Evolutionary conservation across 1,284 basidiomycete species (phyloP), one percentile per base, ranked within the genome.

Genomic region (Wallemia mellicola): DNA sequence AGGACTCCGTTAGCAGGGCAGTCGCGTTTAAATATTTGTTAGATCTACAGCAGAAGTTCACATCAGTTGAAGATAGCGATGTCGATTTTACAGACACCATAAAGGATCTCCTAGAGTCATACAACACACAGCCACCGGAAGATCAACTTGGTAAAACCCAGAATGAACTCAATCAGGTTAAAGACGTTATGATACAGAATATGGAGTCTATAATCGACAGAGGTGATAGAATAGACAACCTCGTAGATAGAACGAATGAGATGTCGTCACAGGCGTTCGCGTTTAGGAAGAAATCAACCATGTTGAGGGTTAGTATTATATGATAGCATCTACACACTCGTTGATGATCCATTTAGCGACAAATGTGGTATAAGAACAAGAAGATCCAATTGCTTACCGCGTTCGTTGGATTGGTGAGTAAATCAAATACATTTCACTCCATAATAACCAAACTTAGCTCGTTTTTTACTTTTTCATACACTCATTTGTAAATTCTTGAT

Each of bases 211-310:
- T 98, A 64, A 76, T 99, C 38, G 83, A 79, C 61, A 76, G 94
- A 48, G 94, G 92, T 7, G 94, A 99, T 70, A 77, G 92, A 60
- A 88, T 99, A 66, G 92, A 96, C 68, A 75, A 96, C 24, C 76
- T 99, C 54, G 84, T 98, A 55, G 88, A 96, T 74, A 91, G 96
- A 76, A 98, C 92, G 28, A 91, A 96, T 68, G 84, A 79, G 61
- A 87, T 96, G 77, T 86, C 87, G 1, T 82, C 81, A 27, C 91
- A 98, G 70, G 88, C 91, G 5, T 85, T 86, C n/a, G 88, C 88
- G 1, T 99, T 99, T 73, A 73, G 91, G 22, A 57, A 57, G 27
- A 26, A 25, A 25, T 57, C 55, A 14, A 57, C 55, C 9, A 28
- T 25, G 55, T 25, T 57, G 55, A 26, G 27, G 55, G 17, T n/a